A percentile compares a stretch with the other conserved stretches of the same genome.
Conservation (phyloP, 768 basidiomycete genomes). For the Trametes sanguinea region DNA sequence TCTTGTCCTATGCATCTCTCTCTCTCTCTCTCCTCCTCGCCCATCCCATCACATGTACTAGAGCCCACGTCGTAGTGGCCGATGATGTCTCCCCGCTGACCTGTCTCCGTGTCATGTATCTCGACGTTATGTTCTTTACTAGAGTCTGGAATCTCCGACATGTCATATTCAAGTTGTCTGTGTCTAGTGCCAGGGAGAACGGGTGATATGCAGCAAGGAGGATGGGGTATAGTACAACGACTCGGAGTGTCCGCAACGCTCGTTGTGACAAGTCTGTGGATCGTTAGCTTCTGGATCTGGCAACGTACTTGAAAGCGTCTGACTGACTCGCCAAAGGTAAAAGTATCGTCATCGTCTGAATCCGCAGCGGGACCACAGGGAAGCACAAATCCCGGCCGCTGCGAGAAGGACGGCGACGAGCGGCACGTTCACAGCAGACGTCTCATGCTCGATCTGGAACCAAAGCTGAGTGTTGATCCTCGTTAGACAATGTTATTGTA, state of each 20-base stretch:
- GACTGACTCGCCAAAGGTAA: no score
- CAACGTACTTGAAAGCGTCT: no score
- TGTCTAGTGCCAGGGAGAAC: no score
- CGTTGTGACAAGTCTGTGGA: no score
- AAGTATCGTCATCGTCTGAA: neutral
- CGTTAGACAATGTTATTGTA: conserved; percentile 8
- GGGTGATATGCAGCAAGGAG: no score
- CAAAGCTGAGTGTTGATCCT: neutral
- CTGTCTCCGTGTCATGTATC: neutral
- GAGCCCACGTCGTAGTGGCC: no score
- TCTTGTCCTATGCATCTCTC: neutral
- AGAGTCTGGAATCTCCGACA: neutral
- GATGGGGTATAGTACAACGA: no score
- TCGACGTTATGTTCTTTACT: neutral
- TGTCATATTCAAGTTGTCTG: no score
- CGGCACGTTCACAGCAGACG: conserved; percentile 53
- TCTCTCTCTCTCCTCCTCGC: no score
- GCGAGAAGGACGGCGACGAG: conserved; percentile 14
- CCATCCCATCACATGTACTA: no score
- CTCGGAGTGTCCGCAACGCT: no score
- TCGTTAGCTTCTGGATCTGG: no score
- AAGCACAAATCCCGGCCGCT: neutral
- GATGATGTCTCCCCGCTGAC: neutral
- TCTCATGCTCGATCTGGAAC: conserved; percentile 74
- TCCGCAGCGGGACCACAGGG: conserved; percentile 14